A percentile compares a stretch with the other conserved stretches of the same genome.
phyloP scores from a whole-genome alignment of 331 rosid genomes.

The Telfairia occidentalis region DNA sequence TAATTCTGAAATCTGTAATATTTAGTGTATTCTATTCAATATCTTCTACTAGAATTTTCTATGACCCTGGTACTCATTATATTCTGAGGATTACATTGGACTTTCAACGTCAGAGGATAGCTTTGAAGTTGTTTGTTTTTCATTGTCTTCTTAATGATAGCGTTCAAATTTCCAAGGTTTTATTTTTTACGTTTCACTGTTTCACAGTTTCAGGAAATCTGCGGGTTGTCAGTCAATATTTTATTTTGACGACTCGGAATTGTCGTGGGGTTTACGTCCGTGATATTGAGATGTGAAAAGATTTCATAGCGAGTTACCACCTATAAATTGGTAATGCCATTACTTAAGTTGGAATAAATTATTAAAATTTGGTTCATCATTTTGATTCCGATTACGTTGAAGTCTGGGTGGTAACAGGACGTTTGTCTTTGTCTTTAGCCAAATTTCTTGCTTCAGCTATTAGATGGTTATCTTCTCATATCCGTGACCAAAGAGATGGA shows the following conservation, averaged over 20 bases:
- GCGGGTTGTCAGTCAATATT: background rate
- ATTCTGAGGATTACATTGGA: background rate
- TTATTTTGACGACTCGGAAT: background rate
- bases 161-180: background rate
- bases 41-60: background rate
- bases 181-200: background rate
- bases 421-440: background rate
- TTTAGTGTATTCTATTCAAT: background rate
- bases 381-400: background rate
- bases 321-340: background rate
- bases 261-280: background rate
- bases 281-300: background rate
- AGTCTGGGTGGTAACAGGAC: background rate
- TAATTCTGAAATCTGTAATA: background rate
- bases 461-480: constrained; percentile 10
- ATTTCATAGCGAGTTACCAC: background rate
- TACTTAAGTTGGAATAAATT: background rate
- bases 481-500: constrained; percentile 37
- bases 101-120: background rate
- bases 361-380: background rate
- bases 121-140: background rate
- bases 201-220: constrained; percentile 3
- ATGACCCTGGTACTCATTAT: background rate
- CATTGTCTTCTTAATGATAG: background rate
- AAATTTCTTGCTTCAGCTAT: constrained; percentile 2